These are phyloP conservation scores for Neurospora crassa DNA, from an alignment of 2,329 filamentous ascomycete species.

Conservation along the genomic window DNA sequence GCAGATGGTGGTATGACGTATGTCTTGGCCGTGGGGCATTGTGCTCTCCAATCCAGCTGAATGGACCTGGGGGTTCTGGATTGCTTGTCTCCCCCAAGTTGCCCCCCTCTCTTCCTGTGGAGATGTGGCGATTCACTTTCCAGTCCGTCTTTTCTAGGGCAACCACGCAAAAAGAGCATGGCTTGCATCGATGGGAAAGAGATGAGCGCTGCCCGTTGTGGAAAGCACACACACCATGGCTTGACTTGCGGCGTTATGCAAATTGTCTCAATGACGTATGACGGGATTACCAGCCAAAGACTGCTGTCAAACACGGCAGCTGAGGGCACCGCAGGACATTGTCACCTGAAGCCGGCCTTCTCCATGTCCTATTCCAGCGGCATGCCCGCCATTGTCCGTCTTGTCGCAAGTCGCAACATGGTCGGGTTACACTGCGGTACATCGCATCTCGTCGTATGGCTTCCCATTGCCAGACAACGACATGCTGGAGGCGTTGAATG, in stretches of 20 bases:
- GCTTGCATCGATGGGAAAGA: neutral
- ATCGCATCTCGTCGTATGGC: neutral
- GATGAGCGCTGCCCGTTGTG: neutral
- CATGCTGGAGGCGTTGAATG: neutral
- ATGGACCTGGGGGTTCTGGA: neutral
- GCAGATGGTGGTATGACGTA: neutral
- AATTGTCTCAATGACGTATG: neutral
- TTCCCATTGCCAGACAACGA: neutral
- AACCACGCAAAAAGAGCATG: neutral
- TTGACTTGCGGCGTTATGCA: neutral
- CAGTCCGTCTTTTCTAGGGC: neutral
- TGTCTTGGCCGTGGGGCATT: neutral
- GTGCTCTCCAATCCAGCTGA: neutral
- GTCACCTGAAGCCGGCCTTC: neutral
- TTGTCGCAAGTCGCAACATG: neutral
- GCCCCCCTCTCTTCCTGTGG: neutral
- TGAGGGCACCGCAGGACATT: neutral
- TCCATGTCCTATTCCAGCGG: neutral
- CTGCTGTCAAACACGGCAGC: neutral
- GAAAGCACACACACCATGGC: neutral
- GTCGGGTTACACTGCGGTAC: neutral
- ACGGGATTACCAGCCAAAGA: neutral
- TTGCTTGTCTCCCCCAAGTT: neutral
- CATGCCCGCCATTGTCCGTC: neutral
- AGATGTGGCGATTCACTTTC: neutral